Evolutionary conservation across 2,329 filamentous ascomycete species (phyloP).

Genomic region (Hypoxylon sp.): DNA sequence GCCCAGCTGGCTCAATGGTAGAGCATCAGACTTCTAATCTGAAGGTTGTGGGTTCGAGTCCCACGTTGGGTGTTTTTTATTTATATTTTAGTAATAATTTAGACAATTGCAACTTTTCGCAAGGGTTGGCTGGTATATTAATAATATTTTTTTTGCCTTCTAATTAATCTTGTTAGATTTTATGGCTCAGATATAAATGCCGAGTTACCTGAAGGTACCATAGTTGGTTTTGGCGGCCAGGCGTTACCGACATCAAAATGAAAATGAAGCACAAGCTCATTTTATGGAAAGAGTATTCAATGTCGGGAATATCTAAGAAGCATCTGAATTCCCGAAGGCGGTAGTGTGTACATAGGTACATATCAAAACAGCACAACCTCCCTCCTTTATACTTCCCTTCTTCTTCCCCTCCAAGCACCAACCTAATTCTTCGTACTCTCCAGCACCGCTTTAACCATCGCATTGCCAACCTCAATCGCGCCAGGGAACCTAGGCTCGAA

Average conservation of each 20-base stretch:
- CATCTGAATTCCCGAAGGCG: too few relatives aligned
- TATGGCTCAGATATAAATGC: too few relatives aligned
- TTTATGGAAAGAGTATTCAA: too few relatives aligned
- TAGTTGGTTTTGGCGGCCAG: too few relatives aligned
- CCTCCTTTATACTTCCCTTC: not conserved
- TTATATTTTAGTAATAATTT: too few relatives aligned
- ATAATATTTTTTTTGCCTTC: not conserved
- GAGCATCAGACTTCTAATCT: conserved; percentile 7
- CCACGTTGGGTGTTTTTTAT: conserved; percentile 1
- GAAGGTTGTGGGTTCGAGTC: conserved; percentile 7
- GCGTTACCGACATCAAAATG: too few relatives aligned
- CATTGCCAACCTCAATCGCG: conserved; percentile 88
- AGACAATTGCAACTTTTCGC: too few relatives aligned
- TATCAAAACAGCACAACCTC: not conserved
- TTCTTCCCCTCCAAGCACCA: not conserved
- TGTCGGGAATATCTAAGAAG: too few relatives aligned
- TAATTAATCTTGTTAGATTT: too few relatives aligned
- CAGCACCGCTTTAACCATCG: conserved; percentile 97
- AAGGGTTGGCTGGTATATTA: not conserved
- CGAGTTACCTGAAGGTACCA: too few relatives aligned
- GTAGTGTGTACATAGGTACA: too few relatives aligned
- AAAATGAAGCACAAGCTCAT: too few relatives aligned
- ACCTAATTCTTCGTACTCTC: conserved; percentile 75
- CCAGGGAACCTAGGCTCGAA: conserved; percentile 92
- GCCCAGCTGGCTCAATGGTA: conserved; percentile 6